Base-by-base conservation (phyloP, 1,139 yeast species). In the Yamadazyma sp. region DNA sequence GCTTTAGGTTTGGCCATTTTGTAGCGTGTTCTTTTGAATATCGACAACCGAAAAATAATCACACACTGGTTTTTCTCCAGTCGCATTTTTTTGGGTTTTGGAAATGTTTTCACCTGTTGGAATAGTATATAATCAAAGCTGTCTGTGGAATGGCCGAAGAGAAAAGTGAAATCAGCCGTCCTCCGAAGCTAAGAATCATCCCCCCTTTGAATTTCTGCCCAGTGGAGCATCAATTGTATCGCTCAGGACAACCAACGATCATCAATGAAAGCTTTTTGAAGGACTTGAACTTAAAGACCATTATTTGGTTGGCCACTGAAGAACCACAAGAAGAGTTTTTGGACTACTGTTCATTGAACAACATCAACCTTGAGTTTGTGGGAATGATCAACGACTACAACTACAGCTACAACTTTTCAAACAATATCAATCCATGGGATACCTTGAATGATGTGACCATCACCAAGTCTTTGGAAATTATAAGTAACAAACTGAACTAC, bases 201-300 rank as follows among this genome's bases (percentile, higher is more conserved):
- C 98, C 98, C 2, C 98, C 98, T 1, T 66, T 89, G 47, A 92
- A 92, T 62, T 92, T 92, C 59, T 86, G 96, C 49, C 96, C 98
- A 1, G 98, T 92, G 11, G 98, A 92, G 56, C 75, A 82, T 41
- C 82, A 83, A 50, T 67, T 92, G 37, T 92, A 89, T 60, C 68
- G 98, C 33, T 83, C 94, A 11, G 98, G 98, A 0, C 97, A 89
- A 60, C 98, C 98, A n/a, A 82, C 94, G n/a, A 84, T 91, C 22
- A 84, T 91, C 45, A 91, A 89, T 61, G 92, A 89, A 59, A 83
- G 92, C 36, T 92, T 92, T 56, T 64, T 92, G 28, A 74, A 81
- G 46, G 85, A 86, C 50, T 69, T 92, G 42, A 74, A 84, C 45
- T 69, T 92, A 39, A 82, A 81, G 44, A 86, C 95, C 3, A 85